Evolutionary conservation across 2,329 filamentous ascomycete genomes (phyloP).

Genomic region (Zasmidium angulare): DNA sequence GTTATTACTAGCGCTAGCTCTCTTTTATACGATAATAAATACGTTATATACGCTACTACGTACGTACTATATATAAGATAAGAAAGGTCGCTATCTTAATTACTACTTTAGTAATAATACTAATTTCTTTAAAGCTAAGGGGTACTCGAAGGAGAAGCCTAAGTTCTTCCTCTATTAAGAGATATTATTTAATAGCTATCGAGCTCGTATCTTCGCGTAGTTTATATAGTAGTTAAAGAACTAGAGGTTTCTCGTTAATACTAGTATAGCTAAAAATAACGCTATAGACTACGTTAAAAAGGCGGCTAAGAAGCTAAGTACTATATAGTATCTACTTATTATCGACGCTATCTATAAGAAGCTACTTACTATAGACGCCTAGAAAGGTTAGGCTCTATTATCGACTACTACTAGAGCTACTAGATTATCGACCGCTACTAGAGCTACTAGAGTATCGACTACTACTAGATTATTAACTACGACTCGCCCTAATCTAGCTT

Average conservation of each 20-base stretch:
- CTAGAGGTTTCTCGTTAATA: neutral
- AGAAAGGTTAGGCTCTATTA: neutral
- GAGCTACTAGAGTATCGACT: neutral
- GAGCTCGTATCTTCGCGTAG: neutral
- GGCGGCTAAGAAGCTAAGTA: neutral
- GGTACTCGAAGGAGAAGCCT: neutral
- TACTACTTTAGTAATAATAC: neutral
- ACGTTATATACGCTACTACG: neutral
- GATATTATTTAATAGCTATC: neutral
- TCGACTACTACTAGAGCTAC: neutral
- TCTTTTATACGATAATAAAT: neutral
- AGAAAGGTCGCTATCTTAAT: neutral
- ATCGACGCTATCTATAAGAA: neutral
- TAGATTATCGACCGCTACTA: neutral
- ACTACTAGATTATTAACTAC: neutral
- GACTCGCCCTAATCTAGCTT: neutral
- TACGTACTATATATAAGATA: neutral
- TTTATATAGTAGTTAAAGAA: neutral
- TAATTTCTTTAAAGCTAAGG: neutral
- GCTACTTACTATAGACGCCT: neutral
- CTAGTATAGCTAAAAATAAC: neutral
- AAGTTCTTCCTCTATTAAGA: no score
- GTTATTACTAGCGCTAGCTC: neutral
- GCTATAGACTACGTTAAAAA: neutral
- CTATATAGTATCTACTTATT: neutral